Evolutionary conservation across 306 rosid genomes (phyloP).

Genomic region (Lablab purpureus): DNA sequence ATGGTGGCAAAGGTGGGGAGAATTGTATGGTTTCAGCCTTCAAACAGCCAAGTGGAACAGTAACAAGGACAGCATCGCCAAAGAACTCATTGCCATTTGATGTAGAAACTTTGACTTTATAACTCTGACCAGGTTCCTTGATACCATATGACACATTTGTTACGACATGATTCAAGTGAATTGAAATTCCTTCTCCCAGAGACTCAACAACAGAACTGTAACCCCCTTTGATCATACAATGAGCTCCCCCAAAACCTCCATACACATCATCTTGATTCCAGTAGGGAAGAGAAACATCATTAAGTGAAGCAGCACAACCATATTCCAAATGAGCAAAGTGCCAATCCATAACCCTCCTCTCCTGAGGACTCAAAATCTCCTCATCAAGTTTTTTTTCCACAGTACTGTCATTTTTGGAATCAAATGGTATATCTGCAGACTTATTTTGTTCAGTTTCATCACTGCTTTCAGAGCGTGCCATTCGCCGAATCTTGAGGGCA

Average conservation of each 20-base stretch:
- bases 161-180: constrained; percentile 81
- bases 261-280: constrained; percentile 99
- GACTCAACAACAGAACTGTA: constrained; percentile 91
- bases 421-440: constrained; percentile 47
- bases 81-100: constrained; percentile 74
- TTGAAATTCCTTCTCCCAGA: constrained; percentile 80
- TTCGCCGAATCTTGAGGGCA: constrained; percentile 82
- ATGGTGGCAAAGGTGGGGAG: constrained; percentile 89
- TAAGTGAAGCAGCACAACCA: constrained; percentile 97
- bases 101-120: constrained; percentile 78
- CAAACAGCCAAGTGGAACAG: constrained; percentile 98
- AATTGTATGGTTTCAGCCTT: constrained; percentile 89
- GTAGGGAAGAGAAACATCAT: constrained; percentile 93
- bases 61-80: constrained; percentile 91
- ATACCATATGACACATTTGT: constrained; percentile 78
- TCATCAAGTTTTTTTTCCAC: constrained; percentile 47
- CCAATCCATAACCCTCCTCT: constrained; percentile 99
- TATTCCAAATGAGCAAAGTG: constrained; percentile 98
- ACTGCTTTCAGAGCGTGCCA: constrained; percentile 54
- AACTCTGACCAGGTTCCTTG: constrained; percentile 54
- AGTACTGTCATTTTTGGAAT: constrained; percentile 44
- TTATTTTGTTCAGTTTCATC: constrained; percentile 57
- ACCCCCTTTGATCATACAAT: constrained; percentile 99
- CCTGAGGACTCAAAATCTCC: constrained; percentile 81
- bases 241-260: constrained; percentile 99